A percentile compares a stretch with the other conserved stretches of the same genome.
phyloP scores from a whole-genome alignment of 2,329 filamentous ascomycete genomes.

The Paecilomyces fulvus region DNA sequence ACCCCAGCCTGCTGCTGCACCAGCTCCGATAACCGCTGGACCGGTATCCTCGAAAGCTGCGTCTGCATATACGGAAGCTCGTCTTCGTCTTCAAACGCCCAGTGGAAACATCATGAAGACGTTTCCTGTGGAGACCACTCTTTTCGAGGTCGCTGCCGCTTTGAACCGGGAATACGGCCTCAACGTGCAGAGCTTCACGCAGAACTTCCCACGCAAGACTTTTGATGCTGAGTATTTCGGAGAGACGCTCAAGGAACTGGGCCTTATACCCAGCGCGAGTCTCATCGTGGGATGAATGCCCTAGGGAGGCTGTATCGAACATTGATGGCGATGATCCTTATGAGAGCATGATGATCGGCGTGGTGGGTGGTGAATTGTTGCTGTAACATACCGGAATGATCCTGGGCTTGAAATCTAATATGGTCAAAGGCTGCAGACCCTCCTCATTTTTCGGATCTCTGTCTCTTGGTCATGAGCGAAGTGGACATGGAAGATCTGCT shows the following conservation, averaged over 20 bases:
- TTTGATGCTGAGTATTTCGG: conserved; percentile 72
- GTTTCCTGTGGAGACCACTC: conserved; percentile 76
- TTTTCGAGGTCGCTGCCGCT: conserved; percentile 82
- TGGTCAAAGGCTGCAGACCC: neutral
- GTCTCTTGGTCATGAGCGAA: neutral
- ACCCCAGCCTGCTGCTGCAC: conserved; percentile 38
- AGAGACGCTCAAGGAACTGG: conserved; percentile 86
- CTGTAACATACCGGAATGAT: neutral
- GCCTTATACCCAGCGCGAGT: conserved; percentile 82
- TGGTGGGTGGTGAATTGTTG: neutral
- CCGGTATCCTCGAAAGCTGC: conserved; percentile 53
- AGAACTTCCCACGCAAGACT: conserved; percentile 79
- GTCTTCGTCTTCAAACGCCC: conserved; percentile 70
- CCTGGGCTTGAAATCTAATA: neutral
- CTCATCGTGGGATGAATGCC: conserved; percentile 57
- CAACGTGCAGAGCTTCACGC: conserved; percentile 67
- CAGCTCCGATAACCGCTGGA: conserved; percentile 36
- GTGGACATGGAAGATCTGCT: neutral
- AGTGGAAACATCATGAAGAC: conserved; percentile 77
- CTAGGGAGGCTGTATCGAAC: neutral
- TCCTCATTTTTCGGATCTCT: neutral
- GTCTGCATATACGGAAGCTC: conserved; percentile 67
- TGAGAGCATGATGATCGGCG: neutral
- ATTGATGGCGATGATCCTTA: neutral
- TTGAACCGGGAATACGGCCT: conserved; percentile 63